Conservation (phyloP, 768 basidiomycete genomes). For the Sporobolomyces phaffii region DNA sequence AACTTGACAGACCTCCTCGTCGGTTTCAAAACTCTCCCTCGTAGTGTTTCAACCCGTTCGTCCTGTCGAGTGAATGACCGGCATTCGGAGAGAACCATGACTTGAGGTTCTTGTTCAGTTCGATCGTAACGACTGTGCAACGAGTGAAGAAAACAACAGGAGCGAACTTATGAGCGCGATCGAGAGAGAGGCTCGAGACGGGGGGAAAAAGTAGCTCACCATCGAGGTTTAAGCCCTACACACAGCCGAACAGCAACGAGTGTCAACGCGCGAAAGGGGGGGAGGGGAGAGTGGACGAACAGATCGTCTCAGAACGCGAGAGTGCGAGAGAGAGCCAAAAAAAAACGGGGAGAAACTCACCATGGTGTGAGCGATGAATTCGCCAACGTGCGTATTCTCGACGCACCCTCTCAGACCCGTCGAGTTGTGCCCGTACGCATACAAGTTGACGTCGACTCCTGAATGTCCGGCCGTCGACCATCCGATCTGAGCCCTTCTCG, state of each 20-base stretch:
- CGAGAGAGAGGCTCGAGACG: too few relatives aligned
- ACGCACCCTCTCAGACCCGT: conserved; percentile 36
- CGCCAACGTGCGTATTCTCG: conserved; percentile 42
- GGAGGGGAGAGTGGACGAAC: too few relatives aligned
- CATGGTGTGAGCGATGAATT: conserved; percentile 39
- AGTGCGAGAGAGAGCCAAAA: background rate
- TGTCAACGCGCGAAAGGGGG: too few relatives aligned
- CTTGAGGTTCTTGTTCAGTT: conserved; percentile 20
- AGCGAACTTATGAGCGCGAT: too few relatives aligned
- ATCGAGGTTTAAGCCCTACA: conserved; percentile 19
- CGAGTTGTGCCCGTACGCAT: conserved; percentile 34
- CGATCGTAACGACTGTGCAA: conserved; percentile 23
- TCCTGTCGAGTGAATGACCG: conserved; percentile 4
- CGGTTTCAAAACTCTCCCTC: conserved; percentile 37
- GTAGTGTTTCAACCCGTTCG: conserved; percentile 34
- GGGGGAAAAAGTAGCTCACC: background rate
- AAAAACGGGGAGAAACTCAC: background rate
- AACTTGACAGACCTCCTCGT: too few relatives aligned
- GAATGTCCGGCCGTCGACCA: conserved; percentile 43
- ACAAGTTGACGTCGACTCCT: conserved; percentile 42
- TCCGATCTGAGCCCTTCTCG: conserved; percentile 41
- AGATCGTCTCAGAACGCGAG: too few relatives aligned
- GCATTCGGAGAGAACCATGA: conserved; percentile 7
- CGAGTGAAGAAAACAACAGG: background rate
- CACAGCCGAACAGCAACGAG: too few relatives aligned